Evolutionary conservation across 139 green algal species (phyloP), one percentile per base, ranked within the genome.

Genomic region (Asterochloris erici): DNA sequence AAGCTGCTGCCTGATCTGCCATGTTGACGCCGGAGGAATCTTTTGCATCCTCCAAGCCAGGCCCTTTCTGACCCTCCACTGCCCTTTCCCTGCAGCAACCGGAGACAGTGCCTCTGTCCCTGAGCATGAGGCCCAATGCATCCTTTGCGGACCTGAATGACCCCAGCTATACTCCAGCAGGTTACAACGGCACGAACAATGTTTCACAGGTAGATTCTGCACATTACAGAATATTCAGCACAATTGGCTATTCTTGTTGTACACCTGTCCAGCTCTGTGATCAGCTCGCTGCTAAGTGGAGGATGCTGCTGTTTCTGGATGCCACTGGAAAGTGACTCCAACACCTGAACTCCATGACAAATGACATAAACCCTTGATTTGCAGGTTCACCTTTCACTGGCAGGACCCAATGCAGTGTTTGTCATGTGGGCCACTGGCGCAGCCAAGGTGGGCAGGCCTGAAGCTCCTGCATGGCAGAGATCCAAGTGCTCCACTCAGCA

Each of bases 371-470:
- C n/a, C 12, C 10, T 21, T 74, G 12, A 27, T 66, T 10, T 82
- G 78, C 85, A 91, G 85, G 71, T 90, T 64, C 86, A 88, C 64
- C 69, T 91, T 21, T 81, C 81, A 10, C 82, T 86, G 74, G 83
- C 76, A 28, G 88, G 84, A 1, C 69, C 69, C 10, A 82, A 82
- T 60, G 75, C 86, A 9, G 68, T 91, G 21, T 83, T 76, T 15
- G 81, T 89, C 14, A 85, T 62, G 27, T 91, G 88, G 88, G 81
- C 80, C 19, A 84, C 70, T 29, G 54, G 61, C 4, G 14, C 61
- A 61, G 54, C 54, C 71, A 79, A 79, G 70, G 80, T 79, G 71
- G 12, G 70, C 70, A n/a, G 38, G 21, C 0, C 6, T 24, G 15
- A 74, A 21, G 26, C 26, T 63, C 12, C 68, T 60, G 12, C 21